A percentile compares a stretch with the other conserved stretches of the same genome.
Conservation (phyloP, 2,329 filamentous ascomycete genomes). For the Hortaea sp. region DNA sequence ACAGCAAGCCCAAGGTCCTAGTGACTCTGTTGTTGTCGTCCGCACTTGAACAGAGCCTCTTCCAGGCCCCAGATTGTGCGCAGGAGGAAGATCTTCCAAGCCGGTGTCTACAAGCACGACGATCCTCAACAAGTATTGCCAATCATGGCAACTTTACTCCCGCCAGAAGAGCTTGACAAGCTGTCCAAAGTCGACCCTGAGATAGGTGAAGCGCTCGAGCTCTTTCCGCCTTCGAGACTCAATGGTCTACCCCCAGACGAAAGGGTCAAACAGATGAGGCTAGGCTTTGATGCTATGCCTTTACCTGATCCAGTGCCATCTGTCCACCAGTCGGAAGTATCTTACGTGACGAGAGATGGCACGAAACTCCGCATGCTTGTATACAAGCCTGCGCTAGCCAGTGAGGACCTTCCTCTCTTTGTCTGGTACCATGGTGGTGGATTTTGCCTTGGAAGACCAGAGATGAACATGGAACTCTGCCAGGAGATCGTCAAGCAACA, state of each 20-base stretch:
- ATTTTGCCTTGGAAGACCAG: conserved; percentile 7
- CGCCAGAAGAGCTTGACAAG: conserved; percentile 2
- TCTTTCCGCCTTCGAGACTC: conserved; percentile 1
- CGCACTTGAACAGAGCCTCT: no score
- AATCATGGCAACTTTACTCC: background rate
- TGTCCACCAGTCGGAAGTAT: conserved; percentile 2
- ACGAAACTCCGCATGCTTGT: conserved; percentile 5
- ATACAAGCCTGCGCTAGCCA: conserved; percentile 4
- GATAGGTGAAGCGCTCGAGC: conserved; percentile 1
- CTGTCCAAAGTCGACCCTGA: conserved; percentile 5
- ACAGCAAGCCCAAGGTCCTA: no score
- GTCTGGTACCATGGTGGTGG: conserved; percentile 12
- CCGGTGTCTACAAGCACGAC: no score
- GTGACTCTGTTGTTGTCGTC: no score
- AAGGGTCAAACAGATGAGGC: conserved; percentile 4
- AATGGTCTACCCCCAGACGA: conserved; percentile 1
- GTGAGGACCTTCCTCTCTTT: conserved; percentile 4
- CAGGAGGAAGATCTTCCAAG: no score
- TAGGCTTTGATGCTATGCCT: conserved; percentile 1
- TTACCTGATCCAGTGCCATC: conserved; percentile 1
- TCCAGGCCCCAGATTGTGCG: no score
- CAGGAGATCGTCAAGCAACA: conserved; percentile 5
- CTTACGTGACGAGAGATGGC: conserved; percentile 7
- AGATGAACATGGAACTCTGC: conserved; percentile 5
- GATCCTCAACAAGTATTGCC: no score